phyloP scores from a whole-genome alignment of 129 eudicot genomes.

The Arctium minus region DNA sequence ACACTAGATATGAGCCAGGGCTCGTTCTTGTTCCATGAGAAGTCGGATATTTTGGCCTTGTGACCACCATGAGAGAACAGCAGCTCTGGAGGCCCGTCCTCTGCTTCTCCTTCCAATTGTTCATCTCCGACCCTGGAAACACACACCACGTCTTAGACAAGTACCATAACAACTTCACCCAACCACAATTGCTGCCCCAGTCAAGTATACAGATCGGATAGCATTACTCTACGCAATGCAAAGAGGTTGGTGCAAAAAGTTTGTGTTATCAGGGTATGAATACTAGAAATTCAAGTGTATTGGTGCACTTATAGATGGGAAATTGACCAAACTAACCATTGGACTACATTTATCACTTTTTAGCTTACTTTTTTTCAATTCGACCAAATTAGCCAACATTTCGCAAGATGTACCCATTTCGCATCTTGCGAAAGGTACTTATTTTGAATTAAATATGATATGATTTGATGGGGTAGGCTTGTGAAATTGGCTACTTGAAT shows the following conservation, averaged over 20 bases:
- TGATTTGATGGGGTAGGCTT: not conserved
- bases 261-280: not conserved
- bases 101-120: slow-evolving; percentile 97
- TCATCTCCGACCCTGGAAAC: slow-evolving; percentile 86
- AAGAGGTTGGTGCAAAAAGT: not conserved
- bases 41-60: slow-evolving; percentile 91
- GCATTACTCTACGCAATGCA: not conserved
- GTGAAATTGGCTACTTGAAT: not conserved
- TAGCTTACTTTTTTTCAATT: not conserved
- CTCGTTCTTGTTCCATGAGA: slow-evolving; percentile 92
- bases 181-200: not conserved
- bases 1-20: slow-evolving; percentile 93
- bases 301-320: too few relatives aligned
- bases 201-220: not conserved
- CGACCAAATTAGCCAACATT: too few relatives aligned
- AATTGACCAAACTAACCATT: too few relatives aligned
- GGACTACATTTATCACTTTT: not conserved
- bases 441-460: too few relatives aligned
- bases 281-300: not conserved
- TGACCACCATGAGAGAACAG: slow-evolving; percentile 98
- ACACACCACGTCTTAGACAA: not conserved
- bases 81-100: slow-evolving; percentile 96
- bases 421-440: not conserved
- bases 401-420: not conserved
- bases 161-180: not conserved